Evolutionary conservation across 2,329 filamentous ascomycete species (phyloP).

Genomic region (Juglanconis oblonga): DNA sequence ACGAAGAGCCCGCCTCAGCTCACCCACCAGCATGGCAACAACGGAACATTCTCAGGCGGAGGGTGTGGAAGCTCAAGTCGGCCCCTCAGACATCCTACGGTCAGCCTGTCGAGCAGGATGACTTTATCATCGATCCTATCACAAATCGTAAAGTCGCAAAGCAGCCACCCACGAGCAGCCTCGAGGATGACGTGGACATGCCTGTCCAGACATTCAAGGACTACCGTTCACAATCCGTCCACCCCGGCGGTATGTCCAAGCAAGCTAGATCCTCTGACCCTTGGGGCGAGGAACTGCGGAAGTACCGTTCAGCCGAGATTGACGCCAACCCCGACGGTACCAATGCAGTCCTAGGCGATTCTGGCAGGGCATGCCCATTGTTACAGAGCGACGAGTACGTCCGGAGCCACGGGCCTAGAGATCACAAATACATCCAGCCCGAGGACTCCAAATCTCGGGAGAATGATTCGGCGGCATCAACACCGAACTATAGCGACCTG

Average conservation of each 20-base stretch:
- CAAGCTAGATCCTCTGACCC: conserved; percentile 24
- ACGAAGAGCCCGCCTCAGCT: not conserved
- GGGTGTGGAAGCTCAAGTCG: not conserved
- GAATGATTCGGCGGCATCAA: too few relatives aligned
- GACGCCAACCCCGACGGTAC: conserved; percentile 25
- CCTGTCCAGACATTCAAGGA: conserved; percentile 30
- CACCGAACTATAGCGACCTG: not conserved
- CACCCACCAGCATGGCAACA: not conserved
- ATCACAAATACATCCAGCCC: not conserved
- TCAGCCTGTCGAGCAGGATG: conserved; percentile 20
- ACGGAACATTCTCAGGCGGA: not conserved
- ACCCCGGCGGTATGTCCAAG: conserved; percentile 20
- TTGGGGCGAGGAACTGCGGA: conserved; percentile 33
- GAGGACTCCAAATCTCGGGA: conserved; percentile 4
- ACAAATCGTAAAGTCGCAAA: conserved; percentile 51
- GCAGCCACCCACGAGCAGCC: conserved; percentile 20
- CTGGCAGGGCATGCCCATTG: conserved; percentile 1
- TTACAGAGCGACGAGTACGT: conserved; percentile 29
- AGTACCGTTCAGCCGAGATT: conserved; percentile 31
- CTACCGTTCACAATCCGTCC: conserved; percentile 33
- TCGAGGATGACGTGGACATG: conserved; percentile 22
- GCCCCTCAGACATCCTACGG: not conserved
- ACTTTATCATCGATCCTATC: conserved; percentile 55
- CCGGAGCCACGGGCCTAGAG: conserved; percentile 25
- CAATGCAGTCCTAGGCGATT: not conserved